These are phyloP conservation scores for Venturia carpophila DNA, from an alignment of 2,329 filamentous ascomycete genomes.

Conservation along the genomic window DNA sequence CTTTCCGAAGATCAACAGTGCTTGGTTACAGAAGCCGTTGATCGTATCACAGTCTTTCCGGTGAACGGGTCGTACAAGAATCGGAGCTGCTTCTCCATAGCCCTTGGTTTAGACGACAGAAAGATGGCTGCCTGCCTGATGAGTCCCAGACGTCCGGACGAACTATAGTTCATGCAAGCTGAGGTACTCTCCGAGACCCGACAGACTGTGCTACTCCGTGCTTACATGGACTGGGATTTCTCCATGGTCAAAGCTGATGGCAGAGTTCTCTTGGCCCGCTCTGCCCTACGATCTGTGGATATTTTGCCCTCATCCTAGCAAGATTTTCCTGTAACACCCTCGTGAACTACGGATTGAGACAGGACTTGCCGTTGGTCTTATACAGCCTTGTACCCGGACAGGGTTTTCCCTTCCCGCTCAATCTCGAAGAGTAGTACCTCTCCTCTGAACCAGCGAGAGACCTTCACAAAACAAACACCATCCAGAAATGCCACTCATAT, in stretches of 20 bases:
- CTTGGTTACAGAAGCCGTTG: slow-evolving; percentile 7
- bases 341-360: slow-evolving; percentile 2
- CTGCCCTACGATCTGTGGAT: neutral
- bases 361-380: neutral
- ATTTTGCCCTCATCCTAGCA: neutral
- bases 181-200: neutral
- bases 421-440: neutral
- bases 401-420: neutral
- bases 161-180: slow-evolving; percentile 18
- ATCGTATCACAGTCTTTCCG: neutral
- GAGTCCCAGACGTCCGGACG: slow-evolving; percentile 8
- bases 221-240: neutral
- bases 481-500: neutral
- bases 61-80: neutral
- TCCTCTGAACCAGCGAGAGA: neutral
- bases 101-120: neutral
- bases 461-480: neutral
- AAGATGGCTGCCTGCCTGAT: neutral
- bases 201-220: slow-evolving; percentile 3
- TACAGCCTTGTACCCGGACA: neutral
- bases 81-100: neutral
- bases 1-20: neutral
- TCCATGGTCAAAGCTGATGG: neutral
- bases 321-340: neutral
- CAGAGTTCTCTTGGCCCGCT: neutral